phyloP scores from a whole-genome alignment of 139 green algal genomes.

The Auxenochlorella pyrenoidosa region DNA sequence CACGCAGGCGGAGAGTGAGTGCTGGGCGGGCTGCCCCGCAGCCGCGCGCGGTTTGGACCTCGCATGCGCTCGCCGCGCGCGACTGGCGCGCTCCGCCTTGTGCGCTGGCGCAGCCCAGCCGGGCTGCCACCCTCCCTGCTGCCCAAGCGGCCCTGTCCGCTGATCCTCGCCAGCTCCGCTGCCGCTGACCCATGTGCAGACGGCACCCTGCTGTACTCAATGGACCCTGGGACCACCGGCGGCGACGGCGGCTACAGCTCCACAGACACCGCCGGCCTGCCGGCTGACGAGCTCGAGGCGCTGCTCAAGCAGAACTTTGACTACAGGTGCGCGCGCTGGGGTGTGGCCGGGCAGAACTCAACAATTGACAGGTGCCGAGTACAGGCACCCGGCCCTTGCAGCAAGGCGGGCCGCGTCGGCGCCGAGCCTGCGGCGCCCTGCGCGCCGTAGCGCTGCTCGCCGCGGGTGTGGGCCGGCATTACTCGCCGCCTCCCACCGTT shows the following conservation, averaged over 20 bases:
- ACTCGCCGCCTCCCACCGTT: too few species aligned
- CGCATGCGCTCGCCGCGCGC: too few species aligned
- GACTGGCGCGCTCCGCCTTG: too few species aligned
- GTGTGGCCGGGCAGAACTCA: too few species aligned
- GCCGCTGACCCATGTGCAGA: background rate
- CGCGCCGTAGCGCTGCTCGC: too few species aligned
- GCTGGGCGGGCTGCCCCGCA: background rate
- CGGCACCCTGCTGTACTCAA: conserved; percentile 27
- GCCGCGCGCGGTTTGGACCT: too few species aligned
- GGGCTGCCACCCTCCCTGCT: background rate
- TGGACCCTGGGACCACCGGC: conserved; percentile 35
- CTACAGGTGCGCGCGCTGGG: background rate
- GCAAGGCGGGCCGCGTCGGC: background rate
- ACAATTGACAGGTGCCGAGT: too few species aligned
- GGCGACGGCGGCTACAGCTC: background rate
- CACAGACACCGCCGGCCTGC: background rate
- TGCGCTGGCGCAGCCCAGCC: too few species aligned
- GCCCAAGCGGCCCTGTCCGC: background rate
- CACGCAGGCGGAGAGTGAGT: conserved; percentile 22
- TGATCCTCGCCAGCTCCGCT: background rate
- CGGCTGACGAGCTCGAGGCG: background rate
- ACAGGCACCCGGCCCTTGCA: too few species aligned
- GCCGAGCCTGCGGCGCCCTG: background rate
- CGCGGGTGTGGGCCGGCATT: too few species aligned
- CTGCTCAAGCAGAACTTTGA: conserved; percentile 47